Evolutionary conservation across 352 stramenopile genomes (phyloP).

Genomic region (Pythium chondricola): DNA sequence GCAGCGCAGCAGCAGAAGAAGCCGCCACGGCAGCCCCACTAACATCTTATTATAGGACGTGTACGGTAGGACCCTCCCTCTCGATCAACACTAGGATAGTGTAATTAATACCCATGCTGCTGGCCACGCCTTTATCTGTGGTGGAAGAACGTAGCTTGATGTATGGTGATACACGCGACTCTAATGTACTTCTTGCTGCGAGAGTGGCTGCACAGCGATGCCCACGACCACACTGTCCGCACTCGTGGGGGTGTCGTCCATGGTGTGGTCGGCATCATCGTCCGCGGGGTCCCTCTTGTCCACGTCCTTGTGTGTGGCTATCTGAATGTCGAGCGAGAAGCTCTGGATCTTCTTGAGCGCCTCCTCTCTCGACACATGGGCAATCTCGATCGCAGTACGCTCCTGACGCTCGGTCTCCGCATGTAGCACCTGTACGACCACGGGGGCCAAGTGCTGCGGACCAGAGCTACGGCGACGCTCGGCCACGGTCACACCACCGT

Average conservation of each 20-base stretch:
- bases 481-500: neutral
- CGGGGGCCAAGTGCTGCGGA: constrained; percentile 9
- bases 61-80: neutral
- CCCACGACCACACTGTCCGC: constrained; percentile 6
- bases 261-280: neutral
- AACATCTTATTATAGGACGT: neutral
- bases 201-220: constrained; percentile 2
- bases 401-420: constrained; percentile 22
- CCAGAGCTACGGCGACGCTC: constrained; percentile 23
- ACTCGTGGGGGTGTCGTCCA: constrained; percentile 3
- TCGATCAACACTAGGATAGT: too few species aligned
- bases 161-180: neutral
- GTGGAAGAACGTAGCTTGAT: neutral
- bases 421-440: constrained; percentile 12
- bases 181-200: constrained; percentile 10
- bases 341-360: constrained; percentile 33
- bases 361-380: constrained; percentile 22
- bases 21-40: neutral
- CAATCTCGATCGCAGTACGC: constrained; percentile 13
- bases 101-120: neutral
- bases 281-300: neutral
- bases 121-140: neutral
- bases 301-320: constrained; percentile 2
- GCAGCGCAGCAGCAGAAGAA: constrained; percentile 25
- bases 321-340: constrained; percentile 13